These are phyloP conservation scores for Aspergillus alliaceus DNA, from an alignment of 2,329 filamentous ascomycete species.

Conservation along the genomic window DNA sequence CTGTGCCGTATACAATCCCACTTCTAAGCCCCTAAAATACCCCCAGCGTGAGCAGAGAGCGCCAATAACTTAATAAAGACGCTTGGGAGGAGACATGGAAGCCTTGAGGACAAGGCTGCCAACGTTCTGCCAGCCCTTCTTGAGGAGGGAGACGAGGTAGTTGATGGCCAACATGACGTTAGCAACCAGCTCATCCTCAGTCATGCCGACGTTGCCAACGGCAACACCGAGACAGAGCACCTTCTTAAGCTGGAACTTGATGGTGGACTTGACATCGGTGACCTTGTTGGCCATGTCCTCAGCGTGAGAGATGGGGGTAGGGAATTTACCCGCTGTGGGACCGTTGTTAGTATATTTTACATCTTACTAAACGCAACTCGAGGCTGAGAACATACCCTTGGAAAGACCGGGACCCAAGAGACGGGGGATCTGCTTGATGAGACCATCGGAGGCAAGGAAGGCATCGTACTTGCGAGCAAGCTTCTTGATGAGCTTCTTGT, in stretches of 20 bases:
- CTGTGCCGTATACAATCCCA: slow-evolving; percentile 31
- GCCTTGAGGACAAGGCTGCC: slow-evolving; percentile 99
- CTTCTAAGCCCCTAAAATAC: slow-evolving; percentile 21
- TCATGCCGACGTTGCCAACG: slow-evolving; percentile 98
- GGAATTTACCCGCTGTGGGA: slow-evolving; percentile 91
- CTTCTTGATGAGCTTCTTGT: slow-evolving; percentile 99
- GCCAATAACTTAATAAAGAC: slow-evolving; percentile 75
- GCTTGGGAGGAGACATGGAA: slow-evolving; percentile 98
- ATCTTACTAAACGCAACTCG: not conserved
- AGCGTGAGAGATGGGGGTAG: slow-evolving; percentile 93
- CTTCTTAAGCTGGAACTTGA: slow-evolving; percentile 99
- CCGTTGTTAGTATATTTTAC: slow-evolving; percentile 29
- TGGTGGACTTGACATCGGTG: slow-evolving; percentile 99
- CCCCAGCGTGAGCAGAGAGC: slow-evolving; percentile 27
- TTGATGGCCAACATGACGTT: slow-evolving; percentile 99
- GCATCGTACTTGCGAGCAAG: slow-evolving; percentile 99
- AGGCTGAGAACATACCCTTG: slow-evolving; percentile 66
- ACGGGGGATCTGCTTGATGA: slow-evolving; percentile 99
- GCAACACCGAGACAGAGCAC: slow-evolving; percentile 99
- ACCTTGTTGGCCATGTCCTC: slow-evolving; percentile 95
- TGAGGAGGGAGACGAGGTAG: slow-evolving; percentile 98
- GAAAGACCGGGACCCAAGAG: slow-evolving; percentile 97
- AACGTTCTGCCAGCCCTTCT: slow-evolving; percentile 99
- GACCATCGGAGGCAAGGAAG: slow-evolving; percentile 92
- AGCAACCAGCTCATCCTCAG: slow-evolving; percentile 87